These are phyloP conservation scores for Ophiostoma sp. DNA, from an alignment of 2,329 filamentous ascomycete genomes.

Conservation along the genomic window DNA sequence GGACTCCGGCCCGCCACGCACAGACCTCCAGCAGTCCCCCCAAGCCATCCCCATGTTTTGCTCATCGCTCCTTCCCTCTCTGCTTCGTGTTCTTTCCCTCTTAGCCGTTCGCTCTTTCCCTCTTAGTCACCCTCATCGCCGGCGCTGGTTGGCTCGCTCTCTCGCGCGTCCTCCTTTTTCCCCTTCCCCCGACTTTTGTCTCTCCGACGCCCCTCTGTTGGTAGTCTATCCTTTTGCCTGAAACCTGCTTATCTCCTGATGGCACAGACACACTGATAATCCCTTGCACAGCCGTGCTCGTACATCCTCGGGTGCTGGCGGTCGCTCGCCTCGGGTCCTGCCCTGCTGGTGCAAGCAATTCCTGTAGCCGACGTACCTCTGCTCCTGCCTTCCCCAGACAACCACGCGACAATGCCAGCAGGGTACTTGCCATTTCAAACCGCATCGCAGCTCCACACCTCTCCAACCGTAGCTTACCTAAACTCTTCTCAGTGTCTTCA, in stretches of 20 bases:
- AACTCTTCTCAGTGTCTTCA: neutral
- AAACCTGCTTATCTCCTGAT: neutral
- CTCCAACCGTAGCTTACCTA: neutral
- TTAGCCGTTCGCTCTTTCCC: neutral
- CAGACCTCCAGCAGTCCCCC: neutral
- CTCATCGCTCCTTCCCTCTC: neutral
- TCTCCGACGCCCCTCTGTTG: neutral
- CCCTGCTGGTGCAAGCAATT: neutral
- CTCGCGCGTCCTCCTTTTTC: neutral
- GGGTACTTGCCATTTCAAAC: neutral
- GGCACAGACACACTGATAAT: too few species aligned
- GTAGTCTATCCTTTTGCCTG: neutral
- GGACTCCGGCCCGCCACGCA: neutral
- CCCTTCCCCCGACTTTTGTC: neutral
- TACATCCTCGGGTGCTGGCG: slow-evolving; percentile 8
- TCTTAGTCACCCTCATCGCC: neutral
- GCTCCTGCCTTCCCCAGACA: slow-evolving; percentile 2
- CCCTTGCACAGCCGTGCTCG: neutral
- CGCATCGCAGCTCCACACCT: neutral
- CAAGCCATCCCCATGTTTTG: neutral
- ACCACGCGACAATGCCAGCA: slow-evolving; percentile 2
- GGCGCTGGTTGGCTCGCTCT: too few species aligned
- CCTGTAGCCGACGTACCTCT: neutral
- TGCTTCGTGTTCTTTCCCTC: neutral
- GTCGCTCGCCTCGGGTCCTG: slow-evolving; percentile 9